Conservation (phyloP, 768 basidiomycete species). For the Asterophora parasitica region DNA sequence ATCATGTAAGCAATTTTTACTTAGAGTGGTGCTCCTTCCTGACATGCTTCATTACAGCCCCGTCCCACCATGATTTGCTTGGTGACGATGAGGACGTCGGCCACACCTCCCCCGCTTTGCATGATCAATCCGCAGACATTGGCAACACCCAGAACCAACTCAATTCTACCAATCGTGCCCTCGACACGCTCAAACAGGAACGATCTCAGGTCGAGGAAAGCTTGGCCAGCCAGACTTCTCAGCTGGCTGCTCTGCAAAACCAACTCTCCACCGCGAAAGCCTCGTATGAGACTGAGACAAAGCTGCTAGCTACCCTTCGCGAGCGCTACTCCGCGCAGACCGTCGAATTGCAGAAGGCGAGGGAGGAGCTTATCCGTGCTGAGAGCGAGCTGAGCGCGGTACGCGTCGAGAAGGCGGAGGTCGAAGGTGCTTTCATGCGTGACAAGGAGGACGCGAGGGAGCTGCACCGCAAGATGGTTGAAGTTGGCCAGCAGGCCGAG, state of each 20-base stretch:
- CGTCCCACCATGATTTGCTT: conserved; percentile 50
- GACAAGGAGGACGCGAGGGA: conserved; percentile 95
- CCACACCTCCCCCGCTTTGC: conserved; percentile 45
- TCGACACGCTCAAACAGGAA: conserved; percentile 62
- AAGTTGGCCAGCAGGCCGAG: conserved; percentile 70
- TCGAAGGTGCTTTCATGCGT: conserved; percentile 78
- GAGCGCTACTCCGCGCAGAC: conserved; percentile 66
- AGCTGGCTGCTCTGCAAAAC: conserved; percentile 76
- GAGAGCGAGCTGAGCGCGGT: conserved; percentile 92
- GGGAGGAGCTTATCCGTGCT: conserved; percentile 77
- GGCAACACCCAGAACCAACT: conserved; percentile 86
- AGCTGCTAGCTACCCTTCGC: conserved; percentile 58
- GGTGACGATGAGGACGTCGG: conserved; percentile 67
- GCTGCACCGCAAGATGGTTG: conserved; percentile 79
- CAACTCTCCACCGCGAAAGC: conserved; percentile 82
- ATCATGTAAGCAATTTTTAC: conserved; percentile 21
- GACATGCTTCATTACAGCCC: conserved; percentile 8
- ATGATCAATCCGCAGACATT: conserved; percentile 79
- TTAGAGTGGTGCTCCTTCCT: background rate
- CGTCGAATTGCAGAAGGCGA: conserved; percentile 64
- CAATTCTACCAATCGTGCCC: conserved; percentile 68
- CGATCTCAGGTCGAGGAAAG: conserved; percentile 60
- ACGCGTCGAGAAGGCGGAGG: conserved; percentile 84
- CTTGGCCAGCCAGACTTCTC: conserved; percentile 62
- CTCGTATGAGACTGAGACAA: conserved; percentile 81